phyloP scores from a whole-genome alignment of 441 rosid genomes.

The Brassica hybrid region DNA sequence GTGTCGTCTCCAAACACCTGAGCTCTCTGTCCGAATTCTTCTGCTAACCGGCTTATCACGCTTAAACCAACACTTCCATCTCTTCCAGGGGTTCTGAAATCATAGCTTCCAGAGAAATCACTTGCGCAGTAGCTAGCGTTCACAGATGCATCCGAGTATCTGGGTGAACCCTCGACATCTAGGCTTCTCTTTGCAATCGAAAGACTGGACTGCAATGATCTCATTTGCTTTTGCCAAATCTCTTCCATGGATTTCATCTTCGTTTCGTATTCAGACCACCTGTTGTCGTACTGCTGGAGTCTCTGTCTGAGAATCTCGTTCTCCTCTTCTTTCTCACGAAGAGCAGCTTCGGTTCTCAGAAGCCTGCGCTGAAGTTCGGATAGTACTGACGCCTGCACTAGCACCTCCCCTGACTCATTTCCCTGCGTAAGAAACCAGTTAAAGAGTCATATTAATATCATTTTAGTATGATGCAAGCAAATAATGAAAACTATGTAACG shows the following conservation, averaged over 20 bases:
- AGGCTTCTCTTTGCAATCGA: constrained; percentile 94
- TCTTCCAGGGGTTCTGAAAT: constrained; percentile 63
- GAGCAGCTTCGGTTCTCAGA: constrained; percentile 78
- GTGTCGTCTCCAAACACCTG: constrained; percentile 93
- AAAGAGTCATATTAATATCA: background rate
- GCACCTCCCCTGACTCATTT: constrained; percentile 73
- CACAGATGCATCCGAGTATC: constrained; percentile 86
- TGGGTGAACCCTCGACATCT: constrained; percentile 70
- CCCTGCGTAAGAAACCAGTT: constrained; percentile 45
- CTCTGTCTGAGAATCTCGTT: constrained; percentile 85
- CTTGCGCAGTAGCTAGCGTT: constrained; percentile 58
- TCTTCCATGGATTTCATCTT: constrained; percentile 99
- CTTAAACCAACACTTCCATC: constrained; percentile 84
- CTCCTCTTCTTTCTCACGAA: constrained; percentile 87
- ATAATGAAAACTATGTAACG: constrained; percentile 16
- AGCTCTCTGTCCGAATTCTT: constrained; percentile 90
- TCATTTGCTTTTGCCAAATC: constrained; percentile 96
- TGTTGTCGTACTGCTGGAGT: constrained; percentile 84
- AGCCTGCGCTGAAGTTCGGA: constrained; percentile 84
- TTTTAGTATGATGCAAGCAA: background rate
- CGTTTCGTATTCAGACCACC: constrained; percentile 92
- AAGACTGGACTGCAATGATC: constrained; percentile 88
- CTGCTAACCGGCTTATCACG: constrained; percentile 82
- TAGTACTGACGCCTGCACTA: constrained; percentile 84
- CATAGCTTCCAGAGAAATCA: constrained; percentile 64